Percentiles rank a stretch among this genome's conserved stretches.
These are phyloP conservation scores for Penicillium freii DNA, from an alignment of 2,329 filamentous ascomycete genomes.

Conservation along the genomic window DNA sequence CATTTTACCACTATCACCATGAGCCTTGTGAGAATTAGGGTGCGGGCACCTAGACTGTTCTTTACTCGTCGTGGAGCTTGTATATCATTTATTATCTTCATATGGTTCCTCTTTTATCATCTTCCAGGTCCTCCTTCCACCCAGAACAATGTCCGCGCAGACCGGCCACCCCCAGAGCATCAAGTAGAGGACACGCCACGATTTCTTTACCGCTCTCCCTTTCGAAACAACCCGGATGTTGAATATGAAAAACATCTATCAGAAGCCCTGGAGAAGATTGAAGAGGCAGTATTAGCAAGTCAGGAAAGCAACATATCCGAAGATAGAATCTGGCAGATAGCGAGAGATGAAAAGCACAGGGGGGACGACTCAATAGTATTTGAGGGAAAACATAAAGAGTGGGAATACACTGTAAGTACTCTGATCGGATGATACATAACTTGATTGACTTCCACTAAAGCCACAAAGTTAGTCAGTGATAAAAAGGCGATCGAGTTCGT, in stretches of 20 bases:
- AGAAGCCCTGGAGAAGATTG: not conserved
- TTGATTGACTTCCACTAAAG: not conserved
- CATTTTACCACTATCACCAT: not conserved
- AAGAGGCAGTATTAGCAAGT: not conserved
- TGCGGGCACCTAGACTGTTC: not conserved
- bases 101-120: constrained; percentile 2
- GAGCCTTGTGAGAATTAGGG: not conserved
- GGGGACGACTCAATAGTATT: not conserved
- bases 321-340: constrained; percentile 6
- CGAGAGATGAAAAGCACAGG: not conserved
- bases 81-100: not conserved
- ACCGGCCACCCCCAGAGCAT: constrained; percentile 14
- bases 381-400: not conserved
- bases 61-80: constrained; percentile 34
- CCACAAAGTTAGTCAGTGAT: constrained; percentile 1
- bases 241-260: not conserved
- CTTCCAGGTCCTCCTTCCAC: constrained; percentile 3
- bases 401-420: not conserved
- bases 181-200: constrained; percentile 6
- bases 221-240: not conserved
- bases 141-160: not conserved
- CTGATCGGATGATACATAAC: too few species aligned
- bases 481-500: not conserved
- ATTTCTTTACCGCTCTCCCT: not conserved
- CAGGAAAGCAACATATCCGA: not conserved